A percentile compares a stretch with the other conserved stretches of the same genome.
phyloP scores from a whole-genome alignment of 495 filamentous ascomycete genomes.

The Aspergillus asperescens region DNA sequence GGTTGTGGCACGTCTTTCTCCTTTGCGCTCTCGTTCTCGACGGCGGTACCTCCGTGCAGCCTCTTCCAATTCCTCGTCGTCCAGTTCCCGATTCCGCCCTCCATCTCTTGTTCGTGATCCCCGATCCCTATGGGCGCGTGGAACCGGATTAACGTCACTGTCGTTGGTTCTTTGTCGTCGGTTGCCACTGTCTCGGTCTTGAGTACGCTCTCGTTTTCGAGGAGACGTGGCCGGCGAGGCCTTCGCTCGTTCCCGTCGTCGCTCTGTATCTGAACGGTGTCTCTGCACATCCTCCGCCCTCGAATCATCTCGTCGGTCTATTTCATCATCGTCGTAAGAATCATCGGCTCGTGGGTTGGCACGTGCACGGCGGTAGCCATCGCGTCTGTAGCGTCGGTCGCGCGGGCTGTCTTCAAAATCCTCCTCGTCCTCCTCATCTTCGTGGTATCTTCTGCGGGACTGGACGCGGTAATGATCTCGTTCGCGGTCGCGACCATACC shows the following conservation, averaged over 20 bases:
- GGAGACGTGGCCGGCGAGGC: conserved; percentile 16
- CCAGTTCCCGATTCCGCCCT: conserved; percentile 14
- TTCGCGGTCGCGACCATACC: conserved; percentile 40
- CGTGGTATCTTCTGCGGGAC: conserved; percentile 17
- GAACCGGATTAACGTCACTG: conserved; percentile 5
- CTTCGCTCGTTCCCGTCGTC: conserved; percentile 21
- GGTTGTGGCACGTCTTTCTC: conserved; percentile 10
- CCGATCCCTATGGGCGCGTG: conserved; percentile 2
- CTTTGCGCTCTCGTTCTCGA: conserved; percentile 22
- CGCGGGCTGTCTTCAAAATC: conserved; percentile 19
- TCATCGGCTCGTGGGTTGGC: conserved; percentile 15
- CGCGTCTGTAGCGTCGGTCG: conserved; percentile 13
- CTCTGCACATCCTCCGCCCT: conserved; percentile 11
- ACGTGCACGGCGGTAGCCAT: conserved; percentile 9
- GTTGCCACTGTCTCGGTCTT: conserved; percentile 16
- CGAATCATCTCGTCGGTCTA: conserved; percentile 6
- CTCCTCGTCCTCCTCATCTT: conserved; percentile 28
- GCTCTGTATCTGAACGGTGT: conserved; percentile 10
- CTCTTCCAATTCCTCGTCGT: conserved; percentile 4
- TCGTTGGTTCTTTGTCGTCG: conserved; percentile 3
- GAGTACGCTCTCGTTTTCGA: conserved; percentile 15
- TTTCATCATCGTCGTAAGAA: conserved; percentile 16
- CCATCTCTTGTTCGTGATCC: conserved; percentile 7
- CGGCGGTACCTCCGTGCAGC: conserved; percentile 5
- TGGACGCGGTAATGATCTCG: conserved; percentile 32